Percentiles rank a stretch among this genome's conserved stretches.
phyloP scores from a whole-genome alignment of 2,329 filamentous ascomycete species.

The Xylariomycetidae sp. region DNA sequence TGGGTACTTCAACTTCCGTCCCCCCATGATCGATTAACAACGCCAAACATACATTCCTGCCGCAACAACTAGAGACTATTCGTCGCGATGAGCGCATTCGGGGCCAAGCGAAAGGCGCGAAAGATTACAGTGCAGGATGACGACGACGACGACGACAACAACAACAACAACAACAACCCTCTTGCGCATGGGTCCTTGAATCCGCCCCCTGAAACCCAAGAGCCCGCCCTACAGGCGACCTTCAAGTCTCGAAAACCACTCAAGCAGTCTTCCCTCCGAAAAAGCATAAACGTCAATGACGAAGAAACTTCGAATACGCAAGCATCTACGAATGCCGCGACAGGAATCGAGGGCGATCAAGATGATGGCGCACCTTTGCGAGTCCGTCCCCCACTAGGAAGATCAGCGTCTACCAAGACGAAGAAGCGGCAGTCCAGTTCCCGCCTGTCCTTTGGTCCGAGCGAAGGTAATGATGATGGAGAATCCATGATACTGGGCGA shows the following conservation, averaged over 20 bases:
- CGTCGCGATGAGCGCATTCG: slow-evolving; percentile 56
- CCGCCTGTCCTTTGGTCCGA: slow-evolving; percentile 71
- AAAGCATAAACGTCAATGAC: slow-evolving; percentile 46
- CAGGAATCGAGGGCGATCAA: slow-evolving; percentile 20
- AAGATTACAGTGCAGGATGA: slow-evolving; percentile 70
- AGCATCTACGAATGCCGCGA: slow-evolving; percentile 11
- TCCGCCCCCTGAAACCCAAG: slow-evolving; percentile 24
- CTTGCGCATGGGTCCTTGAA: no score
- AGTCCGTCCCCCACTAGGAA: slow-evolving; percentile 42
- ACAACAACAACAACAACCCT: slow-evolving; percentile 20
- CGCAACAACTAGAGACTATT: no score
- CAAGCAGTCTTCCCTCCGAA: slow-evolving; percentile 55
- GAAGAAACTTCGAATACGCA: slow-evolving; percentile 24
- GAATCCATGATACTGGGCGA: slow-evolving; percentile 29
- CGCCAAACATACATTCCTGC: no score
- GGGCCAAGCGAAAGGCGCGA: slow-evolving; percentile 63
- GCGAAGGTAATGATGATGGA: slow-evolving; percentile 46
- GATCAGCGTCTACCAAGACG: slow-evolving; percentile 47
- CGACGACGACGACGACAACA: slow-evolving; percentile 41
- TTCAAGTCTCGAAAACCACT: slow-evolving; percentile 49
- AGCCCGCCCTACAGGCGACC: slow-evolving; percentile 30
- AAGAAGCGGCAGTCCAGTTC: slow-evolving; percentile 64
- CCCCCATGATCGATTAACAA: no score
- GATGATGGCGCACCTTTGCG: slow-evolving; percentile 45
- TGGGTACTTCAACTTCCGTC: no score